Conservation (phyloP, 1,284 basidiomycete genomes). For the Gomphus sp. region DNA sequence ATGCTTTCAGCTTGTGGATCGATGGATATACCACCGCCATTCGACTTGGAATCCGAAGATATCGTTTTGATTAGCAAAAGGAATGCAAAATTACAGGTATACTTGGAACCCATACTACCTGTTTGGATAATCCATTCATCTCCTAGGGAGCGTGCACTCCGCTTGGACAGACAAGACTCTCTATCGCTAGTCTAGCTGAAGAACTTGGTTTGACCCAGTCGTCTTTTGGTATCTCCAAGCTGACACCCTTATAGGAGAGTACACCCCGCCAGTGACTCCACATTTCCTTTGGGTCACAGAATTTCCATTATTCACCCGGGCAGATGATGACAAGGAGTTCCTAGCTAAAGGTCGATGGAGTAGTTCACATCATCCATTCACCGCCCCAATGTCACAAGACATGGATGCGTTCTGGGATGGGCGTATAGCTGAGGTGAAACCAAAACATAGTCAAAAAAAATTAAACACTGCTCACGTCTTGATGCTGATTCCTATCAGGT, state of each 20-base stretch:
- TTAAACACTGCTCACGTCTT: neutral
- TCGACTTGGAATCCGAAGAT: constrained; percentile 29
- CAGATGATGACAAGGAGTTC: constrained; percentile 82
- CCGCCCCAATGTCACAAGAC: constrained; percentile 89
- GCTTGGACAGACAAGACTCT: constrained; percentile 67
- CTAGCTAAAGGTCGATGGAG: constrained; percentile 82
- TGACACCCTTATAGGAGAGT: constrained; percentile 33
- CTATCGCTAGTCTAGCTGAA: constrained; percentile 56
- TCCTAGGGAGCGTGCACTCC: constrained; percentile 75
- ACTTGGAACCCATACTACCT: constrained; percentile 5
- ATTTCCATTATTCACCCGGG: constrained; percentile 88
- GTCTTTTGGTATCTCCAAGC: neutral
- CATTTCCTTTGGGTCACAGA: constrained; percentile 93
- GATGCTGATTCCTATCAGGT: constrained; percentile 37
- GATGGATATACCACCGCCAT: neutral
- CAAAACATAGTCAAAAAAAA: neutral
- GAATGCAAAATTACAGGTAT: constrained; percentile 34
- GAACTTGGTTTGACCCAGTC: constrained; percentile 38
- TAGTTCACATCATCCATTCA: constrained; percentile 92
- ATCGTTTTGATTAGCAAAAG: constrained; percentile 42
- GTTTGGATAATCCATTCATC: neutral
- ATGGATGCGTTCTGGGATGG: constrained; percentile 65
- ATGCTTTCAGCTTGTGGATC: constrained; percentile 18
- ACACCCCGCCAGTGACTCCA: constrained; percentile 47
- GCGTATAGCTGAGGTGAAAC: constrained; percentile 51